Conservation (phyloP, 2,329 filamentous ascomycete species). For the Alternaria brassicae region DNA sequence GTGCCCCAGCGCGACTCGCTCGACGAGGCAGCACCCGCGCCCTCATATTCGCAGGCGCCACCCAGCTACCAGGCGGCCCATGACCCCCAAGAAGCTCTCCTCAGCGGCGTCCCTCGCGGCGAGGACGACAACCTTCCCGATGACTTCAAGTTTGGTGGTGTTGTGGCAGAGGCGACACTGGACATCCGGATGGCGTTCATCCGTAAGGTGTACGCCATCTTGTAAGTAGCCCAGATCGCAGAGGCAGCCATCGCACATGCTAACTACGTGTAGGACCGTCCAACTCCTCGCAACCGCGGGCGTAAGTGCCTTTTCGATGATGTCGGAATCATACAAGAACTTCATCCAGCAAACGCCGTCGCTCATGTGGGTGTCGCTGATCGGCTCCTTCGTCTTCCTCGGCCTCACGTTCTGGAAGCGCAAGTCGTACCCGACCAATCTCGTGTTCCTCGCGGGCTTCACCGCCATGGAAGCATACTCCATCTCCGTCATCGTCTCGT, state of each 20-base stretch:
- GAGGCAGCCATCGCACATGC: background rate
- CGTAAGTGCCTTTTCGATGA: slow-evolving; percentile 85
- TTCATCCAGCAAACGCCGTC: slow-evolving; percentile 88
- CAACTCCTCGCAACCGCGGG: slow-evolving; percentile 86
- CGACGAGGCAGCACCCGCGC: slow-evolving; percentile 60
- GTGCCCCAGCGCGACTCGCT: slow-evolving; percentile 88
- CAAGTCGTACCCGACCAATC: slow-evolving; percentile 85
- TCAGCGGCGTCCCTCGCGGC: slow-evolving; percentile 70
- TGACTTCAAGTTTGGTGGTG: slow-evolving; percentile 98
- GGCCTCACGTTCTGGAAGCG: slow-evolving; percentile 52
- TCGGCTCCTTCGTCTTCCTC: slow-evolving; percentile 47
- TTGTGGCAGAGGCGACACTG: slow-evolving; percentile 89
- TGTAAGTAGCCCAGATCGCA: slow-evolving; percentile 58
- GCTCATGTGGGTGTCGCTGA: slow-evolving; percentile 84
- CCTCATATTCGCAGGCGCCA: slow-evolving; percentile 73
- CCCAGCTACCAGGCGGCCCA: slow-evolving; percentile 78
- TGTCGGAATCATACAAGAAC: slow-evolving; percentile 75
- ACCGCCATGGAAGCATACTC: slow-evolving; percentile 93
- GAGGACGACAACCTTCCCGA: slow-evolving; percentile 93
- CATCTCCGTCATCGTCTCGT: slow-evolving; percentile 89
- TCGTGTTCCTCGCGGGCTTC: slow-evolving; percentile 89
- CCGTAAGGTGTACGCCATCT: slow-evolving; percentile 96
- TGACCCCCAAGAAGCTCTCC: slow-evolving; percentile 64
- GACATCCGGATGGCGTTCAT: slow-evolving; percentile 97
- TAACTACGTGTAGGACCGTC: slow-evolving; percentile 65